Conservation (phyloP, 176 grass and related monocot species). For the Ampelocalamus luodianensis region DNA sequence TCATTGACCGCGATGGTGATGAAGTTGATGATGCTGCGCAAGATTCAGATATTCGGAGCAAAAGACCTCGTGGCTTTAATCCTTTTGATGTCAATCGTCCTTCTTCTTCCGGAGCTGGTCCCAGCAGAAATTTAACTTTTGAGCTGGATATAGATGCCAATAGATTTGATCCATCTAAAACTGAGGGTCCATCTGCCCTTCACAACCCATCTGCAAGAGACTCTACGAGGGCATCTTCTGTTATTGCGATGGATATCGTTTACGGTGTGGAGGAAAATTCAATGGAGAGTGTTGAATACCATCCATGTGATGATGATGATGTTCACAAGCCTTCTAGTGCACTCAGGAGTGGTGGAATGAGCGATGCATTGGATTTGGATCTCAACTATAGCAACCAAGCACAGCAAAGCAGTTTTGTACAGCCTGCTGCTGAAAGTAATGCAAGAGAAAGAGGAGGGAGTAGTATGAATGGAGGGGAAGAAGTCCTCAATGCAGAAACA, state of each 20-base stretch:
- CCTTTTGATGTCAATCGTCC: conserved; percentile 68
- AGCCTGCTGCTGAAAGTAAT: conserved; percentile 81
- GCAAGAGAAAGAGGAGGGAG: conserved; percentile 90
- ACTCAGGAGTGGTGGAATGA: conserved; percentile 69
- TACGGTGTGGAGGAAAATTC: conserved; percentile 74
- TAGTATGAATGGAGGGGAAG: conserved; percentile 95
- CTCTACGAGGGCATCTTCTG: conserved; percentile 85
- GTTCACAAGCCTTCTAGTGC: conserved; percentile 74
- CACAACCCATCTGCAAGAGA: conserved; percentile 67
- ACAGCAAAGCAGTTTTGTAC: conserved; percentile 80
- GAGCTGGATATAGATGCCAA: conserved; percentile 82
- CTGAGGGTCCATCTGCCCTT: conserved; percentile 48
- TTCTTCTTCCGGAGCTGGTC: conserved; percentile 87
- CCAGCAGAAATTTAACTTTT: conserved; percentile 84
- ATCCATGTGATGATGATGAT: conserved; percentile 82
- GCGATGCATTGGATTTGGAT: conserved; percentile 86
- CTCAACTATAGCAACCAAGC: conserved; percentile 95
- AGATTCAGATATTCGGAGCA: conserved; percentile 69
- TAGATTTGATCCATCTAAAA: conserved; percentile 48
- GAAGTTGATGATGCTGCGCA: conserved; percentile 88
- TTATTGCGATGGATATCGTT: conserved; percentile 93
- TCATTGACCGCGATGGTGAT: conserved; percentile 90
- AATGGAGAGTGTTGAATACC: conserved; percentile 97
- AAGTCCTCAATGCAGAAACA: conserved; percentile 90
- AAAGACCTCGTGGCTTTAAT: conserved; percentile 79